Percentiles rank a stretch among this genome's conserved stretches.
phyloP scores from a whole-genome alignment of 345 rosid genomes.

The Geranium rotundifolium region DNA sequence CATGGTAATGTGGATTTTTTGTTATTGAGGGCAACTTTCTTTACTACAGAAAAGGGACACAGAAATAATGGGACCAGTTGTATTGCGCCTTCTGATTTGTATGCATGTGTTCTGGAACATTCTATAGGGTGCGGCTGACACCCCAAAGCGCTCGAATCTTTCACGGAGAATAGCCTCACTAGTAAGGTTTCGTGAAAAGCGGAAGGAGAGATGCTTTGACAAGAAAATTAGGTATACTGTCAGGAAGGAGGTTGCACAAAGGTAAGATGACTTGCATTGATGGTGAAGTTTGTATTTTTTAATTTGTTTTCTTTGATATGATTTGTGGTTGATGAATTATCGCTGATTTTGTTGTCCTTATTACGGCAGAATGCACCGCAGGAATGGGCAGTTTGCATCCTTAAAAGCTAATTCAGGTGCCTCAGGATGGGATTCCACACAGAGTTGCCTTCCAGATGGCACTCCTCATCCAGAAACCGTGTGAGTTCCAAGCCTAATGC shows the following conservation, averaged over 20 bases:
- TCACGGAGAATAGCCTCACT: slow-evolving; percentile 63
- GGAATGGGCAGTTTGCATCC: slow-evolving; percentile 70
- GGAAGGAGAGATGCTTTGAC: slow-evolving; percentile 74
- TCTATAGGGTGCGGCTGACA: slow-evolving; percentile 31
- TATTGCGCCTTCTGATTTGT: background rate
- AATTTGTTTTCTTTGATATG: background rate
- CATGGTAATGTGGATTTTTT: slow-evolving; percentile 23
- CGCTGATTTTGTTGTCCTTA: slow-evolving; percentile 3
- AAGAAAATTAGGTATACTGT: slow-evolving; percentile 66
- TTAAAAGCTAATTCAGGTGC: slow-evolving; percentile 36
- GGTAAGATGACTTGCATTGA: slow-evolving; percentile 22
- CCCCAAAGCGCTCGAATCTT: slow-evolving; percentile 42
- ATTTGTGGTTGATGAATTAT: background rate
- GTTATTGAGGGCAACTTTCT: background rate
- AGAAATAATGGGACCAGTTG: background rate
- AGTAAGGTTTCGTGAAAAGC: slow-evolving; percentile 63
- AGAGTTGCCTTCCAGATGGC: slow-evolving; percentile 35
- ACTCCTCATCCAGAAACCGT: slow-evolving; percentile 33
- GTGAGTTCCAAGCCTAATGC: slow-evolving; percentile 32
- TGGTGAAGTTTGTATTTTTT: background rate
- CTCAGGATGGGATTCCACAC: slow-evolving; percentile 41
- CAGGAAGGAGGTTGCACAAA: slow-evolving; percentile 69
- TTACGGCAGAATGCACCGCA: slow-evolving; percentile 55
- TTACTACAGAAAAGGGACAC: background rate
- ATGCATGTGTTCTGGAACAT: slow-evolving; percentile 11